These are phyloP conservation scores for Flaveria trinervia DNA, from an alignment of 129 eudicot genomes.

Conservation along the genomic window DNA sequence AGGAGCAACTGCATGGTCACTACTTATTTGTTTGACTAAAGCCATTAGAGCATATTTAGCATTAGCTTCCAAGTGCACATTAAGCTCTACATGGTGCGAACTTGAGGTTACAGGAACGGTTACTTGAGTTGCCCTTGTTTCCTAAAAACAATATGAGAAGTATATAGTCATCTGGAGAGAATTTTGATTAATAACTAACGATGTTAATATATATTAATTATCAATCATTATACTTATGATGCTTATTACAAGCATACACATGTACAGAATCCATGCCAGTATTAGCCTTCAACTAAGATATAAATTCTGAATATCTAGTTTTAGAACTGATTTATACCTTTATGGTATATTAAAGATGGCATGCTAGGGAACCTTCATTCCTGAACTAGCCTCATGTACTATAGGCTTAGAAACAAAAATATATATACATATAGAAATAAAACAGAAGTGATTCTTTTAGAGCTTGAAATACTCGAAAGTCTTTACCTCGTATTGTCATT, in stretches of 20 bases:
- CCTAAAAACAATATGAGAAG: constrained; percentile 37
- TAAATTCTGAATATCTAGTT: neutral
- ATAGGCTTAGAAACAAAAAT: neutral
- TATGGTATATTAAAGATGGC: no score
- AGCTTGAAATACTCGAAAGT: neutral
- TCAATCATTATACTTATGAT: neutral
- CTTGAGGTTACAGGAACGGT: constrained; percentile 67
- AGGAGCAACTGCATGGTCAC: constrained; percentile 54
- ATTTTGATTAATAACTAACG: neutral
- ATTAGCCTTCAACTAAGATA: neutral
- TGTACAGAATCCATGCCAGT: neutral
- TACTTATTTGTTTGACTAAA: constrained; percentile 70
- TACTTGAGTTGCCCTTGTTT: constrained; percentile 58
- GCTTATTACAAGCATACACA: neutral
- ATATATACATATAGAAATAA: neutral
- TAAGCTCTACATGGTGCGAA: constrained; percentile 72
- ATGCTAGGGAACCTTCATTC: no score
- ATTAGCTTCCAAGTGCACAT: constrained; percentile 62
- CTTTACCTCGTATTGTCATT: neutral
- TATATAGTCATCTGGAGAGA: constrained; percentile 1
- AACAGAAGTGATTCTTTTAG: neutral
- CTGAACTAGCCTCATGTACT: no score
- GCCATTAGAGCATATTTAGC: constrained; percentile 77
- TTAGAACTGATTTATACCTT: neutral
- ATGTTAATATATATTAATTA: neutral